Evolutionary conservation across 257 asterid genomes (phyloP).

Genomic region (Cinchona pubescens): DNA sequence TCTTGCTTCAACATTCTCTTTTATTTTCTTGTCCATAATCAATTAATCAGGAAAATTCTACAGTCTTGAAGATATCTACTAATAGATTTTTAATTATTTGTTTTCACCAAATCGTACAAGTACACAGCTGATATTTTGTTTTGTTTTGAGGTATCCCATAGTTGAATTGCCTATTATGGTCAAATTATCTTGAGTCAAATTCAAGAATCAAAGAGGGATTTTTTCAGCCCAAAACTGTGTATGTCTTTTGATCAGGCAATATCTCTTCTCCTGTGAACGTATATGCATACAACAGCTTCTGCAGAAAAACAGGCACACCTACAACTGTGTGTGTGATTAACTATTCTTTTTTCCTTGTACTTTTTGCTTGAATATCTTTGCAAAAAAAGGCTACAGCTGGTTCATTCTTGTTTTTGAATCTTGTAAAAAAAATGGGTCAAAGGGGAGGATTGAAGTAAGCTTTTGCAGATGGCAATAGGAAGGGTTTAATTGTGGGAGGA

Average conservation of each 20-base stretch:
- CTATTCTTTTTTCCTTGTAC: slow-evolving; percentile 3
- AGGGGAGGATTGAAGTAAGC: neutral
- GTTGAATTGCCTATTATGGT: too few relatives aligned
- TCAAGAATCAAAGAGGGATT: neutral
- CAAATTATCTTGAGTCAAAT: too few relatives aligned
- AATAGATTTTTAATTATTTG: neutral
- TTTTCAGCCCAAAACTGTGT: too few relatives aligned
- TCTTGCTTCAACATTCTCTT: neutral
- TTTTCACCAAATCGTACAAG: neutral
- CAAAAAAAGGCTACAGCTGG: neutral
- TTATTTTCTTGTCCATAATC: neutral
- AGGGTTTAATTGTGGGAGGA: slow-evolving; percentile 12
- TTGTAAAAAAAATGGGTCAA: slow-evolving; percentile 7
- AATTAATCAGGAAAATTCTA: neutral
- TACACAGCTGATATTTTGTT: too few relatives aligned
- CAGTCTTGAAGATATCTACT: too few relatives aligned
- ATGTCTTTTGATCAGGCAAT: too few relatives aligned
- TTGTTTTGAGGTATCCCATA: too few relatives aligned
- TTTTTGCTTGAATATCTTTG: slow-evolving; percentile 3
- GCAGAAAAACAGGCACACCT: neutral
- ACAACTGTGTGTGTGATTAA: neutral
- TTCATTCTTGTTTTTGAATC: neutral
- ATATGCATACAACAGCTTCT: too few relatives aligned
- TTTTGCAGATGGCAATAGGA: slow-evolving; percentile 28
- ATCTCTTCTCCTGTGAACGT: too few relatives aligned